Percentiles rank a stretch among this genome's conserved stretches.
Conservation (phyloP, 179 eudicot genomes). For the Pouteria campechiana region DNA sequence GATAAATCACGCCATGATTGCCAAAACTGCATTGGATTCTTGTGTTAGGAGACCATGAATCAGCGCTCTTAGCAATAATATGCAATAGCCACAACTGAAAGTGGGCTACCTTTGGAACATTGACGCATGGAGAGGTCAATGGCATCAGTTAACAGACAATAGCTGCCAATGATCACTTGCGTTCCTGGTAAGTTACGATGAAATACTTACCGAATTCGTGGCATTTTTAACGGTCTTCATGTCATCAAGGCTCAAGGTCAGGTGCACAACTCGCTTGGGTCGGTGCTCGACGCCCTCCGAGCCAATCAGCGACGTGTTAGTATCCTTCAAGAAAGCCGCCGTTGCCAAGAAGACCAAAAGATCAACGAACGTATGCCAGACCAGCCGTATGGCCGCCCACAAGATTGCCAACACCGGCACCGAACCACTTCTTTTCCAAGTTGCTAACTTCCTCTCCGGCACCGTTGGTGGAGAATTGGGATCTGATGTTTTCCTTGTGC, state of each 20-base stretch:
- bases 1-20: no score
- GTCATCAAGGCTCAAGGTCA: slow-evolving; percentile 12
- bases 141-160: no score
- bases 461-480: slow-evolving; percentile 2
- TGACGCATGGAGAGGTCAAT: no score
- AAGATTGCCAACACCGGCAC: neutral
- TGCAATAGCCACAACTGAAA: no score
- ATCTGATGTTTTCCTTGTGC: slow-evolving; percentile 12
- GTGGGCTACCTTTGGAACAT: no score
- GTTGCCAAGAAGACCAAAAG: slow-evolving; percentile 8
- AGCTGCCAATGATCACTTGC: no score
- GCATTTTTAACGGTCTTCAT: slow-evolving; percentile 16
- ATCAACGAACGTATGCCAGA: slow-evolving; percentile 16
- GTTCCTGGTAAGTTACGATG: no score
- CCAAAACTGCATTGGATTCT: no score
- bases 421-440: neutral
- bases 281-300: slow-evolving; percentile 8
- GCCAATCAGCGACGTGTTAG: slow-evolving; percentile 13
- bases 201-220: slow-evolving; percentile 7
- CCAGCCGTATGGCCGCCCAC: slow-evolving; percentile 5
- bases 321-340: slow-evolving; percentile 11
- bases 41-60: no score
- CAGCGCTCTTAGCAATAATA: no score
- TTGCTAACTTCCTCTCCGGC: neutral
- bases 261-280: slow-evolving; percentile 15